phyloP scores from a whole-genome alignment of 148 eudicot genomes.

The Nepenthes gracilis region DNA sequence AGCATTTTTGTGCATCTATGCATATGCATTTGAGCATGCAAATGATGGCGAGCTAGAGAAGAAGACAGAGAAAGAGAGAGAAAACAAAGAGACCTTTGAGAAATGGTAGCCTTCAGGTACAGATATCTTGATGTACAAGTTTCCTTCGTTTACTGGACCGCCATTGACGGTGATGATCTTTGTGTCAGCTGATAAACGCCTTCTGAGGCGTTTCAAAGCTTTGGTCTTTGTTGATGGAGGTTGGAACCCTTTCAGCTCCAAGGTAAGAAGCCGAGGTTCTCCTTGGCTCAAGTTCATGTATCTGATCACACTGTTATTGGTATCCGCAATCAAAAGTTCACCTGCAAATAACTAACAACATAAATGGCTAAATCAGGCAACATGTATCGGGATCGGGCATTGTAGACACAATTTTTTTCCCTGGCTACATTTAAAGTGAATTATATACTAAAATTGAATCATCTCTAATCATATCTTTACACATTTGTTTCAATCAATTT shows the following conservation, averaged over 20 bases:
- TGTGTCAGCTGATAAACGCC: constrained; percentile 55
- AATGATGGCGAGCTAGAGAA: not conserved
- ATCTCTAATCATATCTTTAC: too few species aligned
- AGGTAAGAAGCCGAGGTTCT: constrained; percentile 44
- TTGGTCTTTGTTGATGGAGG: constrained; percentile 58
- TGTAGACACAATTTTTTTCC: too few species aligned
- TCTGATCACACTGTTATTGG: constrained; percentile 81
- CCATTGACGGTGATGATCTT: constrained; percentile 50
- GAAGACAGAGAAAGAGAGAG: constrained; percentile 8
- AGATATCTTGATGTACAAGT: constrained; percentile 45
- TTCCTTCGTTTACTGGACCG: constrained; percentile 57
- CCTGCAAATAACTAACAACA: constrained; percentile 25
- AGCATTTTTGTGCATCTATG: not conserved
- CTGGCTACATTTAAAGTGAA: too few species aligned
- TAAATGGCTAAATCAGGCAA: not conserved
- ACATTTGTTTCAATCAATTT: too few species aligned
- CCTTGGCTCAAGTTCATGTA: constrained; percentile 51
- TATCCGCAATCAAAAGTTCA: constrained; percentile 70
- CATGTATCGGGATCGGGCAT: too few species aligned
- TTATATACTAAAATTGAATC: too few species aligned
- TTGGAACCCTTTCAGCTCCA: constrained; percentile 82
- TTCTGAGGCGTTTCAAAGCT: constrained; percentile 72
- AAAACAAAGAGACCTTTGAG: constrained; percentile 59
- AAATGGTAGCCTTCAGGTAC: constrained; percentile 93
- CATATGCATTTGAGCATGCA: not conserved